Evolutionary conservation across 495 filamentous ascomycete species (phyloP).

Genomic region (Daldinia concentrica): DNA sequence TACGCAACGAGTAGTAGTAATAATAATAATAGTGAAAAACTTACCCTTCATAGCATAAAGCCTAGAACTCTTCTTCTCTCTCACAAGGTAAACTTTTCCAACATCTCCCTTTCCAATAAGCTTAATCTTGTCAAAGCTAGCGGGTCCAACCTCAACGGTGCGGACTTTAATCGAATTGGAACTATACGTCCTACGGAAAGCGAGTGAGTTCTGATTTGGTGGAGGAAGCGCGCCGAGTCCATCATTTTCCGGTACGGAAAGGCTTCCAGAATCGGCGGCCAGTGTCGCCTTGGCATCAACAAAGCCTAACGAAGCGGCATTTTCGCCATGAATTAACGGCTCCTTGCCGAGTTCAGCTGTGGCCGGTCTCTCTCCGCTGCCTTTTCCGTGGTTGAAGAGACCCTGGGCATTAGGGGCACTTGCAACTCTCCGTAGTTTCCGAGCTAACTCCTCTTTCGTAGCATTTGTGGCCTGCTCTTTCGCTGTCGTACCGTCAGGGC

Average conservation of each 20-base stretch:
- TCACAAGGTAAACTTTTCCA: constrained; percentile 95
- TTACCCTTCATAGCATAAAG: constrained; percentile 99
- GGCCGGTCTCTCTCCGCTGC: constrained; percentile 71
- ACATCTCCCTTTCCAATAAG: constrained; percentile 98
- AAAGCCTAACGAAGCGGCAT: constrained; percentile 65
- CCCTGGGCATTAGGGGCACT: constrained; percentile 98
- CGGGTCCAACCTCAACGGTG: constrained; percentile 93
- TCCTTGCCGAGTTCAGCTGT: constrained; percentile 85
- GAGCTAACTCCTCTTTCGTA: constrained; percentile 91
- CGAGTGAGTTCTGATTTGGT: constrained; percentile 62
- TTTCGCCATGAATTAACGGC: constrained; percentile 68
- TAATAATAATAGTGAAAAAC: constrained; percentile 5
- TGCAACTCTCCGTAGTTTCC: constrained; percentile 91
- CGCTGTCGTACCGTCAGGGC: constrained; percentile 64
- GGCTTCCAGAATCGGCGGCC: constrained; percentile 40
- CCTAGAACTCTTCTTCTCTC: constrained; percentile 94
- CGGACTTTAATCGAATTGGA: constrained; percentile 99
- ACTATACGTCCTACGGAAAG: constrained; percentile 95
- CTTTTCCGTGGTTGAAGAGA: constrained; percentile 75
- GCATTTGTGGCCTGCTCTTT: constrained; percentile 77
- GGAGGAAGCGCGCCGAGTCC: constrained; percentile 58
- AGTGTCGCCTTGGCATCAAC: constrained; percentile 51
- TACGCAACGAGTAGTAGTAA: not conserved
- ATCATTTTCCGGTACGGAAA: constrained; percentile 53
- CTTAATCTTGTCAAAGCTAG: constrained; percentile 99